Evolutionary conservation across 768 basidiomycete species (phyloP), one percentile per base, ranked within the genome.

Genomic region (Suillus decipiens): DNA sequence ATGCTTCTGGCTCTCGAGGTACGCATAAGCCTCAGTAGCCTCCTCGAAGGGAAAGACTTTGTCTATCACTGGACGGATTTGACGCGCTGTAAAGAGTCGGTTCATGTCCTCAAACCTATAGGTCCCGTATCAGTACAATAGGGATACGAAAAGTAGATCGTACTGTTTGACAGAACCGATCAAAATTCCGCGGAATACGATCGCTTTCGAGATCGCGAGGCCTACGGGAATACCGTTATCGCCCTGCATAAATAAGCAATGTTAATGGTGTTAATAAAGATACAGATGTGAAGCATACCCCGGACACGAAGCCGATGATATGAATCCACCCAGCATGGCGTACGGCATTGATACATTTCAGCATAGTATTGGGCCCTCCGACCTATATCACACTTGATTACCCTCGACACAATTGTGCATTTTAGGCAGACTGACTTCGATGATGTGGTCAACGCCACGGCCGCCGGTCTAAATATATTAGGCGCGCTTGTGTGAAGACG

Each of bases 91-190:
- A 48, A 87, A 76, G 12, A 85, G 76, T 17, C 77, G 74, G 69
- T 80, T 82, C 83, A 87, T 82, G 50, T 81, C 77, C 47, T 80
- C 78, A 65, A 88, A 87, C 65, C 82, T 86, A 64, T 3, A 15
- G 17, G 12, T 15, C 59, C 17, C 15, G 14, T 36, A 36, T 28
- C 1, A 54, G 36, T 63, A 33, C 22, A 12, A 36, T 11, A 55
- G 10, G 17, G 24, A 28, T 10, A 34, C 4, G 14, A 11, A 22
- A 43, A 24, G 28, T 43, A 51, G 14, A 37, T 74, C 83, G 51
- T 68, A 85, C 83, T 86, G 84, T n/a, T 79, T 75, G n/a, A 85
- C 79, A 12, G 84, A 83, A 37, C 86, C 87, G 60, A 87, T 77
- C 39, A 82, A 76, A 33, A 88, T 79, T 5, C 87, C 86, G 5